Base-by-base conservation (phyloP, 805 yeast species). In the Phaffomyces opuntiae region DNA sequence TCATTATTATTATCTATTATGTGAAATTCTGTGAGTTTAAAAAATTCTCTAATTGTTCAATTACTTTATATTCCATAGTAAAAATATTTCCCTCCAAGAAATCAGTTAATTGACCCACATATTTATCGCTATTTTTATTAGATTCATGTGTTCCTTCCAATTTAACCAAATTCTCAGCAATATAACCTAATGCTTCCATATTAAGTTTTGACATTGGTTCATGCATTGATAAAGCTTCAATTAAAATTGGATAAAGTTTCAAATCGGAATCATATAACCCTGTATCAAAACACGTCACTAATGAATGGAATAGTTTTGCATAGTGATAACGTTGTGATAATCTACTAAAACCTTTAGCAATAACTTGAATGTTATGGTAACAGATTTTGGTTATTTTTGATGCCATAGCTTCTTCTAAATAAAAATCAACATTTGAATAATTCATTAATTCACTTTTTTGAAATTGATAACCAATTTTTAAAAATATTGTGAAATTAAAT, bases 31-130 rank as follows among this genome's bases (percentile, higher is more conserved):
- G 36, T 8, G 40, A 35, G 14, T 40, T 27, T 24, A 44, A 29
- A 17, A 44, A 25, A 12, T 17, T 31, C 34, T 44, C 46, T n/a
- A 44, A 29, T 26, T 43, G 46, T 27, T 42, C 45, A 37, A 42
- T 42, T 24, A 29, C 31, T 9, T 31, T 36, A 9, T n/a, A 11
- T n/a, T 36, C 45, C 7, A 29, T 37, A 11, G 26, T 11, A n/a
- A 42, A 36, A 29, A 12, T 8, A 12, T 25, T 14, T 1, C 39
- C 19, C 11, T 37, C 32, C 9, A 37, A 25, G 17, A 25, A 37
- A 9, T 37, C 31, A n/a, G 39, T 7, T n/a, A 37, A 25, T 14
- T 21, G 38, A 13, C 38, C 39, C 25, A 37, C 17, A 35, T 35
- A 16, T 33, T 33, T 8, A 9, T 19, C 27, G 14, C 12, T 13